Evolutionary conservation across 2,329 filamentous ascomycete genomes (phyloP).

Genomic region (Didymella exigua): DNA sequence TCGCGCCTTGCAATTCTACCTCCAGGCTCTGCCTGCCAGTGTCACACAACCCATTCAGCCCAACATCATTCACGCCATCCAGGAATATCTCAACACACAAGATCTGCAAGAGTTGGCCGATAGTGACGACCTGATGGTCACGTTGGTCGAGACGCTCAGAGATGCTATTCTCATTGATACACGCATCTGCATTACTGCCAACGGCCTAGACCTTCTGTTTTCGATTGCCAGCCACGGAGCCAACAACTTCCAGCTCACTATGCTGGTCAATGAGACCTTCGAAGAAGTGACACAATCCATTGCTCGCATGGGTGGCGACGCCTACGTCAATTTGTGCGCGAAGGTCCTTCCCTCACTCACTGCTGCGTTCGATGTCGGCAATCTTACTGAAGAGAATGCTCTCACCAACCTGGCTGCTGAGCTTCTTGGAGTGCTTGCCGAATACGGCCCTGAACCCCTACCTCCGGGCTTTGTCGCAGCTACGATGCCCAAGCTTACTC

Average conservation of each 20-base stretch:
- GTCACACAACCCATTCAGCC: slow-evolving; percentile 64
- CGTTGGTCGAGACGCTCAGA: slow-evolving; percentile 83
- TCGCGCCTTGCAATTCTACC: slow-evolving; percentile 76
- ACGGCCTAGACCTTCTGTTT: slow-evolving; percentile 84
- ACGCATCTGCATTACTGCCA: slow-evolving; percentile 72
- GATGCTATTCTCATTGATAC: slow-evolving; percentile 82
- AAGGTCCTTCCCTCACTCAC: slow-evolving; percentile 88
- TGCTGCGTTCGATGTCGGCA: slow-evolving; percentile 86
- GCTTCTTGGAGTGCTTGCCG: slow-evolving; percentile 77
- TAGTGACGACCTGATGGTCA: slow-evolving; percentile 89
- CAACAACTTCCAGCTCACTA: slow-evolving; percentile 86
- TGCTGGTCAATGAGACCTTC: slow-evolving; percentile 87
- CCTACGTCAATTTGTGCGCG: slow-evolving; percentile 78
- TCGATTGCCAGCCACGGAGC: slow-evolving; percentile 86
- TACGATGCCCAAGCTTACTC: slow-evolving; percentile 84
- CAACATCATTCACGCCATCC: slow-evolving; percentile 64
- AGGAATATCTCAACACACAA: slow-evolving; percentile 76
- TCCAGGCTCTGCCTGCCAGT: slow-evolving; percentile 59
- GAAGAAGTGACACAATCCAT: slow-evolving; percentile 81
- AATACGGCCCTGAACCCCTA: slow-evolving; percentile 83
- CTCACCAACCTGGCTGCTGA: slow-evolving; percentile 88
- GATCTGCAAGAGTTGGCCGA: slow-evolving; percentile 84
- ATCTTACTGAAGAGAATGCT: slow-evolving; percentile 81
- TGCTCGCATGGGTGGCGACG: slow-evolving; percentile 66
- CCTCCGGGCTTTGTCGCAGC: slow-evolving; percentile 84